Evolutionary conservation across 75 land plant species (phyloP).

Genomic region (Gnetum montanum): DNA sequence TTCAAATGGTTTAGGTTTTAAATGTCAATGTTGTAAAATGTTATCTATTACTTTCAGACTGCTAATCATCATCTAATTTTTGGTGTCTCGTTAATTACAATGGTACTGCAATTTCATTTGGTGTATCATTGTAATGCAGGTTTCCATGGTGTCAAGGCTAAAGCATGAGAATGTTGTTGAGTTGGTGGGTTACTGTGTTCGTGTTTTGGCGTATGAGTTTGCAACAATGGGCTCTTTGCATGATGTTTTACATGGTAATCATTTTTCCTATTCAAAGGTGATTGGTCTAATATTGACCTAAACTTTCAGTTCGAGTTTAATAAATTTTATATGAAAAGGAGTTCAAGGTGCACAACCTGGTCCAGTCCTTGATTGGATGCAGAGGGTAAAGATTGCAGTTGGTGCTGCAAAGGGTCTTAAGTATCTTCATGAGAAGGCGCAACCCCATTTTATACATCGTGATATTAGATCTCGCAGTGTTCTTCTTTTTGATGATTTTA

Average conservation of each 20-base stretch:
- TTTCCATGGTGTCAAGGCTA: slow-evolving; percentile 51
- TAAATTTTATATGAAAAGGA: slow-evolving; percentile 48
- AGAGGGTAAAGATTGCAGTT: slow-evolving; percentile 52
- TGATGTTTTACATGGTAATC: slow-evolving; percentile 80
- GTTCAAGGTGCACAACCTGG: slow-evolving; percentile 66
- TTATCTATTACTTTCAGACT: background rate
- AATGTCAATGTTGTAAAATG: no score
- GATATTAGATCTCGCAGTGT: slow-evolving; percentile 69
- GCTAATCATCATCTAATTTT: background rate
- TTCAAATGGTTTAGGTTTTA: no score
- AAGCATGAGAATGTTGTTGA: slow-evolving; percentile 54
- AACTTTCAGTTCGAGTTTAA: no score
- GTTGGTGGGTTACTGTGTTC: slow-evolving; percentile 48
- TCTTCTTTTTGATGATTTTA: slow-evolving; percentile 64
- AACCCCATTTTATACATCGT: slow-evolving; percentile 47
- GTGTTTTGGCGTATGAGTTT: slow-evolving; percentile 72
- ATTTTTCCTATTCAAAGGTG: background rate
- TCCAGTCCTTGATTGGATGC: slow-evolving; percentile 51
- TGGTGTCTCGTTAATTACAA: background rate
- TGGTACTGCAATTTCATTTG: background rate
- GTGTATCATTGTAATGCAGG: slow-evolving; percentile 35
- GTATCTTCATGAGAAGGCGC: slow-evolving; percentile 57
- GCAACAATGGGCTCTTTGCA: slow-evolving; percentile 84
- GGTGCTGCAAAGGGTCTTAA: slow-evolving; percentile 52
- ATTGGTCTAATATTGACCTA: background rate